Evolutionary conservation across 129 eudicot genomes (phyloP).

Genomic region (Tanacetum coccineum): DNA sequence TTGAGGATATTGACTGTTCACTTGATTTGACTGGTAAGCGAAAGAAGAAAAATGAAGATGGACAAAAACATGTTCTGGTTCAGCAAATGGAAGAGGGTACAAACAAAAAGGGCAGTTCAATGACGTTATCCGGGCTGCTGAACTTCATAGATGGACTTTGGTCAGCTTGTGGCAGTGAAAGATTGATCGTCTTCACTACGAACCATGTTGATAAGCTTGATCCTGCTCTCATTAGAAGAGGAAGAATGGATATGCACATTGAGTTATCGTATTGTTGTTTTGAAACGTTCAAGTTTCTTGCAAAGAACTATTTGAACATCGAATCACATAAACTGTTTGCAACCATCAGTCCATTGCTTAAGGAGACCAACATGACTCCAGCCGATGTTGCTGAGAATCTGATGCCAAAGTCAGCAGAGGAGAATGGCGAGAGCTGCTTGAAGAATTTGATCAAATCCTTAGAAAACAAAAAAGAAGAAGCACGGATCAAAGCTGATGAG

Average conservation of each 20-base stretch:
- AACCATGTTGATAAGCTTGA: conserved; percentile 26
- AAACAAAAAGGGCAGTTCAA: conserved; percentile 22
- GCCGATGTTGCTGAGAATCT: conserved; percentile 34
- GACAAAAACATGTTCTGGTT: conserved; percentile 5
- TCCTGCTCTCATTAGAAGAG: conserved; percentile 25
- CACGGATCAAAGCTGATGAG: conserved; percentile 14
- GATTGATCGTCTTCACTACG: conserved; percentile 26
- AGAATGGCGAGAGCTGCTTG: conserved; percentile 21
- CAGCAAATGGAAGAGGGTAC: neutral
- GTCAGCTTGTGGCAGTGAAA: conserved; percentile 37
- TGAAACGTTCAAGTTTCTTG: conserved; percentile 23
- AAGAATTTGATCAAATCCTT: conserved; percentile 18
- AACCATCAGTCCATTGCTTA: conserved; percentile 13
- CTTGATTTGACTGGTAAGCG: conserved; percentile 31
- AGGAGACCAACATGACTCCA: conserved; percentile 26
- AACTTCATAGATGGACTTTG: conserved; percentile 29
- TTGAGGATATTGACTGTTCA: conserved; percentile 36
- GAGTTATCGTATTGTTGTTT: conserved; percentile 23
- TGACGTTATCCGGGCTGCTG: conserved; percentile 26
- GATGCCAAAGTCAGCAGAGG: conserved; percentile 28
- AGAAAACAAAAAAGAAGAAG: conserved; percentile 15
- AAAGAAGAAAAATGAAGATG: conserved; percentile 17
- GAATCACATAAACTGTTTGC: conserved; percentile 25
- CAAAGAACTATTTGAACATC: conserved; percentile 19
- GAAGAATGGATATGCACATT: conserved; percentile 28